phyloP scores from a whole-genome alignment of 306 rosid genomes.

The Dalbergia oliveri region DNA sequence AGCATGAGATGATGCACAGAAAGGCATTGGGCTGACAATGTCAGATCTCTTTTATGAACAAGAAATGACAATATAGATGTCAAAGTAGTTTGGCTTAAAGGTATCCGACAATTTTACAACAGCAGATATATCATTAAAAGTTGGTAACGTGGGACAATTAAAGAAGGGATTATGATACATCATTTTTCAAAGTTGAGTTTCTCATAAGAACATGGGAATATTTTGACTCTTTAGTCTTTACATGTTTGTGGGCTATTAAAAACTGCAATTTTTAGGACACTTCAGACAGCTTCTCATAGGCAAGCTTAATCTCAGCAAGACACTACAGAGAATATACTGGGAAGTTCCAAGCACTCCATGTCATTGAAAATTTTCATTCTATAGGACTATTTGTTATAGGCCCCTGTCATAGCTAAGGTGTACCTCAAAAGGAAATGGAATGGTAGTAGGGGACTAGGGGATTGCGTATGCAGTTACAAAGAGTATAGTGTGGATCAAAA shows the following conservation, averaged over 20 bases:
- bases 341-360: constrained; percentile 23
- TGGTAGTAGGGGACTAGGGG: neutral
- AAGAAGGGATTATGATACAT: constrained; percentile 1
- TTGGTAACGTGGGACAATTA: constrained; percentile 12
- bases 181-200: neutral
- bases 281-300: neutral
- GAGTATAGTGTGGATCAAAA: neutral
- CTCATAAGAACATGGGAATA: constrained; percentile 20
- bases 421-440: neutral
- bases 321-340: neutral
- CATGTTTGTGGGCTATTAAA: neutral
- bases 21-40: neutral
- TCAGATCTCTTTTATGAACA: constrained; percentile 10
- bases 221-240: constrained; percentile 7
- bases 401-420: neutral
- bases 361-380: constrained; percentile 2
- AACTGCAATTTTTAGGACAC: neutral
- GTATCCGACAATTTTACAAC: constrained; percentile 1
- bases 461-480: neutral
- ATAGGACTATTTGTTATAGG: too few species aligned
- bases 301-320: constrained; percentile 27
- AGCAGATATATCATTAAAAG: constrained; percentile 22
- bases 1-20: neutral
- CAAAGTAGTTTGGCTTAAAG: neutral
- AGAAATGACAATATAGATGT: constrained; percentile 5